phyloP scores from a whole-genome alignment of 495 filamentous ascomycete species.

The Hypomontagnella submonticulosa region DNA sequence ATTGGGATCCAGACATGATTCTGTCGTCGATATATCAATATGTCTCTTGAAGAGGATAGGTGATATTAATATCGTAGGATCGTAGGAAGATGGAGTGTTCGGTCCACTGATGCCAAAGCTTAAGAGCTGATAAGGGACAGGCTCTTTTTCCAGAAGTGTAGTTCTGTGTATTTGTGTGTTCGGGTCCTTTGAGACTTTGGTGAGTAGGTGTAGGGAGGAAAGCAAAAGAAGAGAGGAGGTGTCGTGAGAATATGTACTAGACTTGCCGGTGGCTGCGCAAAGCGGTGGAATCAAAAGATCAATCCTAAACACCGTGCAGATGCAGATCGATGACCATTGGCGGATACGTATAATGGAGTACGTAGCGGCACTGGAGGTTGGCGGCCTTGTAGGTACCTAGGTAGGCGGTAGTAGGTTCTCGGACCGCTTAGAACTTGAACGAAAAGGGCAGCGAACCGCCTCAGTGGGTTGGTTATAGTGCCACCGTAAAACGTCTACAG shows the following conservation, averaged over 20 bases:
- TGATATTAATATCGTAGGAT: neutral
- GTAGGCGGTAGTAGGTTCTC: slow-evolving; percentile 17
- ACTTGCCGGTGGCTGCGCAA: slow-evolving; percentile 35
- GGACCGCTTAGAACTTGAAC: slow-evolving; percentile 24
- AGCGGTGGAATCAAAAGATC: slow-evolving; percentile 24
- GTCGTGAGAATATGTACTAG: slow-evolving; percentile 38
- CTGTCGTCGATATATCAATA: slow-evolving; percentile 1
- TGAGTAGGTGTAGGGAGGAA: slow-evolving; percentile 25
- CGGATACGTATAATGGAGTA: neutral
- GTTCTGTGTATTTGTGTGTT: slow-evolving; percentile 1
- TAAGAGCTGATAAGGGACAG: too few species aligned
- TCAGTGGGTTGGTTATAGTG: slow-evolving; percentile 24
- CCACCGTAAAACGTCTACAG: slow-evolving; percentile 22
- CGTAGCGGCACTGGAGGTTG: too few species aligned
- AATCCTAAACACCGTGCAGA: slow-evolving; percentile 8
- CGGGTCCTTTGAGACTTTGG: too few species aligned
- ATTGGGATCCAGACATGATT: slow-evolving; percentile 45
- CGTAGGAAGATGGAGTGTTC: neutral
- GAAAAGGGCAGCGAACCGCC: slow-evolving; percentile 26
- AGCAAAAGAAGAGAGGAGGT: slow-evolving; percentile 14
- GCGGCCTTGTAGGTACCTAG: slow-evolving; percentile 5
- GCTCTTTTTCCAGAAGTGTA: slow-evolving; percentile 10
- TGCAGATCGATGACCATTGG: slow-evolving; percentile 5
- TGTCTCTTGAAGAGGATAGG: neutral
- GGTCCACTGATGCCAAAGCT: neutral